These are phyloP conservation scores for Macroventuria anomochaeta DNA, from an alignment of 2,329 filamentous ascomycete species.

Conservation along the genomic window DNA sequence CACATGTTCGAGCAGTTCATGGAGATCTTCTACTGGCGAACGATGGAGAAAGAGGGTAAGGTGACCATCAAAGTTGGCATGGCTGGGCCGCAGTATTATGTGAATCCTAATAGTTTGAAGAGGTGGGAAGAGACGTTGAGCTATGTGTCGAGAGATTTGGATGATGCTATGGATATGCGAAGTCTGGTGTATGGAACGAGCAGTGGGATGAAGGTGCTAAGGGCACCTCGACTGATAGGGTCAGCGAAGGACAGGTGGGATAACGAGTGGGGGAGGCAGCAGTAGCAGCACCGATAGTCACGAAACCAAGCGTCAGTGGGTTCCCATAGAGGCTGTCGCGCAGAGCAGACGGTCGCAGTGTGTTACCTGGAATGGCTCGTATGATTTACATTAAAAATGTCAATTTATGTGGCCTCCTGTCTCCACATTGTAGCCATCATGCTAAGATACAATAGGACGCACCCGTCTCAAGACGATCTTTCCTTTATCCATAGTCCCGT, in stretches of 20 bases:
- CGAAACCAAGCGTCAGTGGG: too few species aligned
- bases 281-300: too few species aligned
- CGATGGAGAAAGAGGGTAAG: slow-evolving; percentile 7
- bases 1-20: slow-evolving; percentile 20
- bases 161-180: slow-evolving; percentile 19
- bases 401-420: too few species aligned
- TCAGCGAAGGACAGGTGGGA: slow-evolving; percentile 2
- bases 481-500: too few species aligned
- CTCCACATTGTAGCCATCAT: too few species aligned
- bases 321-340: too few species aligned
- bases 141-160: slow-evolving; percentile 11
- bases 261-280: slow-evolving; percentile 1
- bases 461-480: too few species aligned
- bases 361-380: too few species aligned
- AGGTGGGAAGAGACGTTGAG: slow-evolving; percentile 16
- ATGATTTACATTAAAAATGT: too few species aligned
- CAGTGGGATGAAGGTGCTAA: slow-evolving; percentile 5
- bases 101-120: neutral
- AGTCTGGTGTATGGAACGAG: slow-evolving; percentile 10
- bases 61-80: slow-evolving; percentile 11
- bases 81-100: slow-evolving; percentile 6
- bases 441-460: too few species aligned
- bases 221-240: slow-evolving; percentile 1
- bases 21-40: slow-evolving; percentile 16
- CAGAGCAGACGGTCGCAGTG: too few species aligned